A percentile compares a stretch with the other conserved stretches of the same genome.
These are phyloP conservation scores for Dicorynia guianensis DNA, from an alignment of 306 rosid species.

Conservation along the genomic window DNA sequence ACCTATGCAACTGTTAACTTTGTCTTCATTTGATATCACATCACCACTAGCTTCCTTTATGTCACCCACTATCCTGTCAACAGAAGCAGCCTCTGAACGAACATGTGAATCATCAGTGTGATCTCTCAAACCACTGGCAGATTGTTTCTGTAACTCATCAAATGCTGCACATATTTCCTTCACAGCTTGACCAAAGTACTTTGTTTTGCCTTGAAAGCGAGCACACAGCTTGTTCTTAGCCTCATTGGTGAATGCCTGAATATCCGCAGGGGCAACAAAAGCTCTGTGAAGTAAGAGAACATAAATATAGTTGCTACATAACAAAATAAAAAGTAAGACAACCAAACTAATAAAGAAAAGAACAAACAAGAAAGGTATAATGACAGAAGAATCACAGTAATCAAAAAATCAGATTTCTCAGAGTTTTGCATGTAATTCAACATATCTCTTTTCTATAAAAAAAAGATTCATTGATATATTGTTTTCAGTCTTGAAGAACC, in stretches of 20 bases:
- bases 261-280: constrained; percentile 92
- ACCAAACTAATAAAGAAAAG: constrained; percentile 30
- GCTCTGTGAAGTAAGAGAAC: constrained; percentile 69
- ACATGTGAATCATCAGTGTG: constrained; percentile 65
- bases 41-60: constrained; percentile 57
- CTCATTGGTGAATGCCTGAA: constrained; percentile 84
- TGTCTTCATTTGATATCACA: constrained; percentile 49
- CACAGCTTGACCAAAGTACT: constrained; percentile 85
- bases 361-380: constrained; percentile 15
- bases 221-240: constrained; percentile 69
- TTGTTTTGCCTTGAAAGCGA: constrained; percentile 79
- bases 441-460: constrained; percentile 7
- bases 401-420: constrained; percentile 26
- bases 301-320: constrained; percentile 33
- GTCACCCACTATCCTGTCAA: constrained; percentile 61
- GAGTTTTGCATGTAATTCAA: constrained; percentile 6
- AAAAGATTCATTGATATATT: constrained; percentile 1
- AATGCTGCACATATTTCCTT: constrained; percentile 85
- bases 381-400: constrained; percentile 25
- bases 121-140: constrained; percentile 61
- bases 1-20: constrained; percentile 39
- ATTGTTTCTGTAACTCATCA: constrained; percentile 75
- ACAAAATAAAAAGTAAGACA: constrained; percentile 30
- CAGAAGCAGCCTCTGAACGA: constrained; percentile 69
- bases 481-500: neutral